Evolutionary conservation across 345 rosid genomes (phyloP), one percentile per base, ranked within the genome.

Genomic region (Chamaenerion angustifolium): DNA sequence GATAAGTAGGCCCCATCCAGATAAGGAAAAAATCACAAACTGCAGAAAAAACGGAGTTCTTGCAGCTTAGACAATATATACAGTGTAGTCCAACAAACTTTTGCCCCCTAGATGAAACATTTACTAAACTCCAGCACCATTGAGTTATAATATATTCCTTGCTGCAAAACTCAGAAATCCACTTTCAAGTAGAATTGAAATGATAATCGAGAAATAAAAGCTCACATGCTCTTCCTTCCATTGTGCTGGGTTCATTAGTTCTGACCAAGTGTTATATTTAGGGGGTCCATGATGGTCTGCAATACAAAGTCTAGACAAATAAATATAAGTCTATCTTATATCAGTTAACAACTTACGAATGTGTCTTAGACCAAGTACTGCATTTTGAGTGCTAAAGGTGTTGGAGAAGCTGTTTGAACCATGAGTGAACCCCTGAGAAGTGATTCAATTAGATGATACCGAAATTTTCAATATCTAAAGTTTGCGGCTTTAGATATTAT

Each of bases 171-270:
- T n/a, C n/a, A n/a, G n/a, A n/a, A n/a, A n/a, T n/a, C n/a, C n/a
- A n/a, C n/a, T n/a, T n/a, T n/a, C n/a, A n/a, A n/a, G n/a, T n/a
- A n/a, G n/a, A n/a, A n/a, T n/a, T n/a, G n/a, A n/a, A n/a, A n/a
- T n/a, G n/a, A n/a, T n/a, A n/a, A n/a, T n/a, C n/a, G n/a, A n/a
- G n/a, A n/a, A n/a, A n/a, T n/a, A n/a, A n/a, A n/a, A n/a, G n/a
- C n/a, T n/a, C 15, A 71, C 76, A 54, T 71, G 76, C 69, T 71
- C 76, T 54, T 71, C 72, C 69, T 71, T 71, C 76, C 76, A 71
- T 40, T 54, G 56, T 25, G 71, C 41, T 9, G 76, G 76, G 47
- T 37, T 71, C 68, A 49, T 60, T 9, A 71, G 76, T 15, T 62
- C 68, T 23, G 45, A 37, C 75, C 75, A 71, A 43, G 60, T 58